Evolutionary conservation across 139 green algal genomes (phyloP).

Genomic region (Chlorella sp.): DNA sequence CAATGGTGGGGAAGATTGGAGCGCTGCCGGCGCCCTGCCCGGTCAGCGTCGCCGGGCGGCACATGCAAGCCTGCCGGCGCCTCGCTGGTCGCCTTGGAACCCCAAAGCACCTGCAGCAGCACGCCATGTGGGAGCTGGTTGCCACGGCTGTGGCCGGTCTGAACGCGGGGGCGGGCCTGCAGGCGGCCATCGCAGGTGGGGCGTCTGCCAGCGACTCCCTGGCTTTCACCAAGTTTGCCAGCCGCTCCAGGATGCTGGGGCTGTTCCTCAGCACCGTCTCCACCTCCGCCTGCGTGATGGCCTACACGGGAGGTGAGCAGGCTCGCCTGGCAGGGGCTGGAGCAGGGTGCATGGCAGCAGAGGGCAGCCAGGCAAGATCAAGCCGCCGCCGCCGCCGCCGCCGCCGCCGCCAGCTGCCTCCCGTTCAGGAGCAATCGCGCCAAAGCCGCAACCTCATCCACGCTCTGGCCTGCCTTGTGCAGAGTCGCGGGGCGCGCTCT

Average conservation of each 20-base stretch:
- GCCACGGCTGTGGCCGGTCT: slow-evolving; percentile 33
- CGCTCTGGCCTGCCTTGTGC: no score
- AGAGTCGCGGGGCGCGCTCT: slow-evolving; percentile 30
- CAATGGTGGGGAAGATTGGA: no score
- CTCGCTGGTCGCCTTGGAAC: no score
- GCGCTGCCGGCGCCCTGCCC: no score
- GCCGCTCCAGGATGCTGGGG: slow-evolving; percentile 14
- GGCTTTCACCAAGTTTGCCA: neutral
- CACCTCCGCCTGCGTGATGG: neutral
- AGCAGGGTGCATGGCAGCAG: no score
- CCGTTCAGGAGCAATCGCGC: no score
- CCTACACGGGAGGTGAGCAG: slow-evolving; percentile 24
- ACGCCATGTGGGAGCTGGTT: slow-evolving; percentile 37
- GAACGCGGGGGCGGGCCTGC: slow-evolving; percentile 30
- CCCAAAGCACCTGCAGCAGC: no score
- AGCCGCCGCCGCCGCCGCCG: neutral
- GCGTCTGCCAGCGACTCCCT: neutral
- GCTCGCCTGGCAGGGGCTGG: neutral
- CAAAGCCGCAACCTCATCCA: neutral
- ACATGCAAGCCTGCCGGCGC: no score
- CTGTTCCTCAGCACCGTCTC: slow-evolving; percentile 19
- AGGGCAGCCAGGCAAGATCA: neutral
- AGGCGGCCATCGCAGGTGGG: slow-evolving; percentile 19
- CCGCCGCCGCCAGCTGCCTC: no score
- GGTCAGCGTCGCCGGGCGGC: no score